phyloP scores from a whole-genome alignment of 2,329 filamentous ascomycete species.

The Pseudogymnoascus sp. region DNA sequence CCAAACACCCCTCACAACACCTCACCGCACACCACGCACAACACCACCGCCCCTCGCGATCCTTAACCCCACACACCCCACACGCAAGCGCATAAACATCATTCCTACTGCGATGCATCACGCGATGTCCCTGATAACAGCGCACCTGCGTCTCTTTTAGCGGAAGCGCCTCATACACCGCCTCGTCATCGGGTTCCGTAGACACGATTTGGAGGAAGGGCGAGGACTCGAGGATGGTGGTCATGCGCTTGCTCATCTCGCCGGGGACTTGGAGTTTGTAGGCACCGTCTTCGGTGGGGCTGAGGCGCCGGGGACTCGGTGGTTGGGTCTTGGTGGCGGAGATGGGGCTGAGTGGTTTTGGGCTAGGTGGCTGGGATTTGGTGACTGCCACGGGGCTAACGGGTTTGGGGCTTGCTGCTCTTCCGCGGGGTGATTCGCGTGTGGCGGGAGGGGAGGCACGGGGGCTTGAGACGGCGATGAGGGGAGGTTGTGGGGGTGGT shows the following conservation, averaged over 20 bases:
- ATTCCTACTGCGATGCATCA: slow-evolving; percentile 26
- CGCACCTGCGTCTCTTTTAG: slow-evolving; percentile 19
- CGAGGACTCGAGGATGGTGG: neutral
- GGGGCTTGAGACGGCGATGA: neutral
- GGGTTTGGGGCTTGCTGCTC: neutral
- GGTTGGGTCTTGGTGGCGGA: neutral
- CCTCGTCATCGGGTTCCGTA: neutral
- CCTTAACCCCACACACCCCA: slow-evolving; percentile 26
- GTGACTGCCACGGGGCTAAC: neutral
- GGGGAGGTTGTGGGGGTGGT: neutral
- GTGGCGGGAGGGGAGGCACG: neutral
- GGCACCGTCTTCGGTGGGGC: neutral
- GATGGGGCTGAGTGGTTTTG: neutral
- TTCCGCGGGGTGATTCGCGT: neutral
- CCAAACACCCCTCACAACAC: slow-evolving; percentile 27
- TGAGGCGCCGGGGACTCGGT: neutral
- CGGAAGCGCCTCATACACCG: neutral
- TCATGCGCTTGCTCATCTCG: slow-evolving; percentile 1
- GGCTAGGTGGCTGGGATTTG: neutral
- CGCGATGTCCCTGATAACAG: slow-evolving; percentile 26
- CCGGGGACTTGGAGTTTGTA: neutral
- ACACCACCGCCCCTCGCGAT: slow-evolving; percentile 24
- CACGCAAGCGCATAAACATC: slow-evolving; percentile 26
- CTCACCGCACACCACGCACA: slow-evolving; percentile 30
- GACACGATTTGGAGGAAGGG: neutral